A percentile compares a stretch with the other conserved stretches of the same genome.
phyloP scores from a whole-genome alignment of 2,329 filamentous ascomycete species.

The Gnomoniopsis smithogilvyi region DNA sequence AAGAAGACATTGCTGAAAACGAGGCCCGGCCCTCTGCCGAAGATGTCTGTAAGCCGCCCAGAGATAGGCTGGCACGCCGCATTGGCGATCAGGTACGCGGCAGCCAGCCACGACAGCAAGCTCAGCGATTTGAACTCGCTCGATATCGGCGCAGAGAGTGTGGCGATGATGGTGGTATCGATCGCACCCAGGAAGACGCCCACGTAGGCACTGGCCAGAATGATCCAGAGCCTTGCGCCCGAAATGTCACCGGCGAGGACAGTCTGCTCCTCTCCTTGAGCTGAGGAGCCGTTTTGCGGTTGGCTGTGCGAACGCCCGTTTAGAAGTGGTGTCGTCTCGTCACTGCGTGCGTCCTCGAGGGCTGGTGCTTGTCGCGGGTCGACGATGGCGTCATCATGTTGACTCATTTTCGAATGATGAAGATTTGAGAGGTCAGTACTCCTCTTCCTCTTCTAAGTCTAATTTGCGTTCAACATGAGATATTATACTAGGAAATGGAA shows the following conservation, averaged over 20 bases:
- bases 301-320: slow-evolving; percentile 2
- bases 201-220: slow-evolving; percentile 53
- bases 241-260: slow-evolving; percentile 48
- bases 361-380: slow-evolving; percentile 12
- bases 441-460: too few species aligned
- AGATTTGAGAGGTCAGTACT: too few species aligned
- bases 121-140: slow-evolving; percentile 78
- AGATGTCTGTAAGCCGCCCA: slow-evolving; percentile 84
- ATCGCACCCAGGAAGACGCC: slow-evolving; percentile 63
- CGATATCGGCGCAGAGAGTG: slow-evolving; percentile 78
- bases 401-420: not conserved
- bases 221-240: slow-evolving; percentile 46
- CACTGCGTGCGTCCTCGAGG: not conserved
- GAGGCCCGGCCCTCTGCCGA: slow-evolving; percentile 73
- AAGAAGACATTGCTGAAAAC: slow-evolving; percentile 81
- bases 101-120: slow-evolving; percentile 82
- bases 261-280: slow-evolving; percentile 40
- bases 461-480: too few species aligned
- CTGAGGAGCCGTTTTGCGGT: not conserved
- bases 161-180: slow-evolving; percentile 82
- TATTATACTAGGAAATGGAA: too few species aligned
- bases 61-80: slow-evolving; percentile 83
- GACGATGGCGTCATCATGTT: slow-evolving; percentile 3
- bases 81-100: slow-evolving; percentile 84
- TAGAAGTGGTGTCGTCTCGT: slow-evolving; percentile 20